Base-by-base conservation (phyloP, 495 filamentous ascomycete species). In the Emericellopsis terricola region DNA sequence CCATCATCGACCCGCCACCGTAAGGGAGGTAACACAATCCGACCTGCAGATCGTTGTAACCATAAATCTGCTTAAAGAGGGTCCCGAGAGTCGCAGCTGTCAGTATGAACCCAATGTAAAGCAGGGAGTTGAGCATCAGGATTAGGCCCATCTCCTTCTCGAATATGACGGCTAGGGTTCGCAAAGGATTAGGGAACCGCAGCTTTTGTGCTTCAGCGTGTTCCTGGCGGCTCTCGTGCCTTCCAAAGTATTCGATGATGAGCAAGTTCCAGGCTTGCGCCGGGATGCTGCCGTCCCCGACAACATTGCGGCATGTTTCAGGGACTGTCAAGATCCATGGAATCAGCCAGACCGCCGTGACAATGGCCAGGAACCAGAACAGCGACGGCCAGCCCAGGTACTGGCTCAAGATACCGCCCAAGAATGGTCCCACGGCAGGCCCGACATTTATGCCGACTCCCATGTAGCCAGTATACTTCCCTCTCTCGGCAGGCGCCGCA, bases 361-460 rank as follows among this genome's bases (percentile, higher is more conserved):
- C 44, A 28, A 82, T 80, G 30, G 64, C 58, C 19, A 80, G 56
- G 40, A 83, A 81, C 76, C 76, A 82, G 46, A 84, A 87, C 28
- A 80, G 76, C 30, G 66, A 59, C 16, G 69, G 46, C 78, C 78
- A 85, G 0, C 73, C 75, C 0, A 81, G 55, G 29, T 67, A 77
- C 19, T 78, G 59, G 7, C 62, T 54, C 1, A 83, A 51, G 0
- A 81, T 38, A 0, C 78, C 78, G 2, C 78, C 78, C 13, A 83
- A 59, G 0, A 78, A 59, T 0, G 74, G 76, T 1, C 68, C 71
- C 3, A 78, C 37, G 0, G 67, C 56, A 2, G 71, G 68, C 0
- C 66, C 70, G n/a, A 62, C 37, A 18, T 57, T 64, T 31, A 62
- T 56, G 8, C 65, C 65, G n/a, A 59, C 55, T 7, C 55, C 51